Evolutionary conservation across 352 stramenopile genomes (phyloP), one percentile per base, ranked within the genome.

Genomic region (Phytophthora pluvialis): DNA sequence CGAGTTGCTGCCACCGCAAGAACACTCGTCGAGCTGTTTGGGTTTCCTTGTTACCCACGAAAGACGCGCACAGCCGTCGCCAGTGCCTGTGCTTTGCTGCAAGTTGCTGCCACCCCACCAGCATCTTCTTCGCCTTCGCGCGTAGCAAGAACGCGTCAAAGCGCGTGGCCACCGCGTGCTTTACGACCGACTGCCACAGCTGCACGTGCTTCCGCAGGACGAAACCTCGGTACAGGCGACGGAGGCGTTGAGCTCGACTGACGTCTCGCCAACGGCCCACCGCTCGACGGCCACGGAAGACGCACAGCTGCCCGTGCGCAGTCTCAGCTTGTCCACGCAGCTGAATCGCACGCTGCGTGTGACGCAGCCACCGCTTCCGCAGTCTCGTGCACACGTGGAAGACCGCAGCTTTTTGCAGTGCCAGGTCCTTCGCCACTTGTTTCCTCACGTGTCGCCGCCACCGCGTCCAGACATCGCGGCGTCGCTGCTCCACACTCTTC

Each of bases 191-290:
- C 29, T 64, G 72, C 82, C 80, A 89, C 28, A 38, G 12, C 5
- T 21, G 36, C 18, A 89, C 21, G 45, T 81, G 65, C 31, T 86
- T 87, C 7, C 44, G 58, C 26, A 78, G 38, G 1, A 81, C 68
- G 47, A 88, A 88, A 1, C 31, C 42, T 4, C 42, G 38, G 38
- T 68, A 73, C 1, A 67, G 57, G 11, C 66, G 49, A 21, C 40
- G 51, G 0, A 80, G 38, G 1, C 25, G 48, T 13, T 38, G 28
- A 4, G 32, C 12, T 5, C 10, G 28, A 47, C 59, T 72, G 21
- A 46, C 55, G 1, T 48, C 26, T n/a, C 38, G 48, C 82, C 82
- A 89, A 33, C 18, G 54, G 10, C 2, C 32, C 1, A 82, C 31
- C 0, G 33, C 39, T 25, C 51, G 62, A 5, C 35, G 59, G 21